Base-by-base conservation (phyloP, 805 yeast genomes). In the Lachancea sp. region DNA sequence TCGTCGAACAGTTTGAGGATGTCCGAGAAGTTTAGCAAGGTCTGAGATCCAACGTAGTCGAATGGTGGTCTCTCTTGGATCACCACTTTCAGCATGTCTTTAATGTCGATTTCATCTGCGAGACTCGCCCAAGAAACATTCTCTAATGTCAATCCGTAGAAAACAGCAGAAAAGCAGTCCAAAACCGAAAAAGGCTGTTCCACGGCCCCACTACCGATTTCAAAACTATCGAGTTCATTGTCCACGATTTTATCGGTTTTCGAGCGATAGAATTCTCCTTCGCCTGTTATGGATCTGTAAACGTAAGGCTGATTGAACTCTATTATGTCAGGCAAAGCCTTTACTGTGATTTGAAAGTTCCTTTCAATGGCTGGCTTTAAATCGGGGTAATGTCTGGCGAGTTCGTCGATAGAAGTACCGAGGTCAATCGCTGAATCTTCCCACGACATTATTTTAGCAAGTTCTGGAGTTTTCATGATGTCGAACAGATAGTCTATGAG, bases 341-440 rank as follows among this genome's bases (percentile, higher is more conserved):
- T 62, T 1, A 82, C 67, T n/a, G 81, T 51, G 0, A 56, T 52
- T 2, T 69, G 64, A 38, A 81, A 65, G 42, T 78, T 77, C 2
- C 69, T 63, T 41, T 77, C 62, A 18, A 89, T 78, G 0, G 65
- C 56, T 0, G 84, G 81, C 41, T 84, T 79, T 48, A 88, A 68
- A 2, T 74, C 78, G 1, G 95, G 86, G 56, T 85, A 87, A 58
- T 90, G 96, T 56, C 96, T 75, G 2, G 85, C 80, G 39, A 89
- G 65, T 53, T 86, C 95, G 58, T 89, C 96, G 54, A 89, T 72
- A 0, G 82, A 72, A 22, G 75, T 68, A 1, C 95, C 95, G 15
- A 86, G 59, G 26, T 72, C 71, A 12, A 74, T 69, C 1, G 79
- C 71, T 54, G 71, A 71, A 42, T 79, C 85, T 29, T 74, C 71